These are phyloP conservation scores for Yueomyces sp. DNA, from an alignment of 805 yeast species.

Conservation along the genomic window DNA sequence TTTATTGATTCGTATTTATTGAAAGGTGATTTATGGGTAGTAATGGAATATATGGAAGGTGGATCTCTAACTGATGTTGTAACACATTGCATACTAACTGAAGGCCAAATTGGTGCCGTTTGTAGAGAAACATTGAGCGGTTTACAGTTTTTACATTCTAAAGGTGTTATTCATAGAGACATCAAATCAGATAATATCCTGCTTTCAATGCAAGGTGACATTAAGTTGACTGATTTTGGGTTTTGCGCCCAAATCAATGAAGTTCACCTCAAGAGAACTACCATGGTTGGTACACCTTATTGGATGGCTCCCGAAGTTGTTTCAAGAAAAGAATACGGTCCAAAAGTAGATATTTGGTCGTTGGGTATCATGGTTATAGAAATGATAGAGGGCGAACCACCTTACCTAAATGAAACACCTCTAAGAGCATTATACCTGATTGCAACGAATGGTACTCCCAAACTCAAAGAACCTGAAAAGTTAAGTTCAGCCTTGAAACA, in stretches of 20 bases:
- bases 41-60: conserved; percentile 99
- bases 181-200: conserved; percentile 90
- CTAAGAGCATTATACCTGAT: conserved; percentile 84
- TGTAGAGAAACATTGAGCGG: conserved; percentile 86
- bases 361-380: conserved; percentile 96
- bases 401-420: conserved; percentile 92
- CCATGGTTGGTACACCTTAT: conserved; percentile 99
- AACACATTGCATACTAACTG: conserved; percentile 77
- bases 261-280: conserved; percentile 74
- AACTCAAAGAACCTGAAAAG: conserved; percentile 75
- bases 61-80: conserved; percentile 94
- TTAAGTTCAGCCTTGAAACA: conserved; percentile 50
- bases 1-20: conserved; percentile 75
- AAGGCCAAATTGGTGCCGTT: conserved; percentile 90
- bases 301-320: conserved; percentile 99
- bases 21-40: conserved; percentile 82
- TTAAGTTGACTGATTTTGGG: conserved; percentile 90
- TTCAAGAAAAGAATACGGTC: conserved; percentile 86
- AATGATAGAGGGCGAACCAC: conserved; percentile 99
- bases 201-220: conserved; percentile 70
- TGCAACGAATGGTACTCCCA: conserved; percentile 95
- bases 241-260: conserved; percentile 91
- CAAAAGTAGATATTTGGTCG: conserved; percentile 96
- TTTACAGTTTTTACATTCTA: conserved; percentile 72
- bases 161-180: conserved; percentile 89